These are phyloP conservation scores for Clonostachys sp. DNA, from an alignment of 2,329 filamentous ascomycete species.

Conservation along the genomic window DNA sequence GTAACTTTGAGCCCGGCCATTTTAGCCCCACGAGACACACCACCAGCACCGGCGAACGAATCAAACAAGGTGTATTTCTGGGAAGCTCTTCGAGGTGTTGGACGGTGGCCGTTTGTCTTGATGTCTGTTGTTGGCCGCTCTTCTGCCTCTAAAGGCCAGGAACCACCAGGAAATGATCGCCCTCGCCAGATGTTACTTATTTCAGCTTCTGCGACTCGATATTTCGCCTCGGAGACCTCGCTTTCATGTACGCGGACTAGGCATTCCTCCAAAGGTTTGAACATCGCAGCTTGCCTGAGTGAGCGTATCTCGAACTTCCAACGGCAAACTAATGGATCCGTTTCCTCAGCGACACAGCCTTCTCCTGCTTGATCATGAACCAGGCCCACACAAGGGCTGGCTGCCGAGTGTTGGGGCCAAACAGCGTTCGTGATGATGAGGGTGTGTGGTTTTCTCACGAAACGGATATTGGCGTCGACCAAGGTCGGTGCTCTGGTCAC, in stretches of 20 bases:
- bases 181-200: conserved; percentile 26
- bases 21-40: conserved; percentile 61
- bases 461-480: conserved; percentile 31
- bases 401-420: conserved; percentile 31
- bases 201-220: conserved; percentile 17
- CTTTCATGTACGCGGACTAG: conserved; percentile 21
- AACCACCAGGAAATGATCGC: conserved; percentile 19
- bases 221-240: conserved; percentile 21
- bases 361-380: conserved; percentile 3
- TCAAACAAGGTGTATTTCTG: conserved; percentile 66
- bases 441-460: conserved; percentile 31
- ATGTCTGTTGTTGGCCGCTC: conserved; percentile 11
- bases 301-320: conserved; percentile 33
- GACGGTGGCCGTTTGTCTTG: conserved; percentile 5
- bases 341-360: conserved; percentile 10
- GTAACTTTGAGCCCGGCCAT: conserved; percentile 51
- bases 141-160: conserved; percentile 13
- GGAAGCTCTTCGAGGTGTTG: conserved; percentile 5
- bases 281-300: conserved; percentile 11
- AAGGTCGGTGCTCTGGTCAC: conserved; percentile 31
- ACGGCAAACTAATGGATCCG: conserved; percentile 43
- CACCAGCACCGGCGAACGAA: conserved; percentile 69
- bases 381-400: neutral
- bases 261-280: conserved; percentile 19
- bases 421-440: conserved; percentile 51